phyloP scores from a whole-genome alignment of 495 filamentous ascomycete species.

The Pyrenopolyporus hunteri region DNA sequence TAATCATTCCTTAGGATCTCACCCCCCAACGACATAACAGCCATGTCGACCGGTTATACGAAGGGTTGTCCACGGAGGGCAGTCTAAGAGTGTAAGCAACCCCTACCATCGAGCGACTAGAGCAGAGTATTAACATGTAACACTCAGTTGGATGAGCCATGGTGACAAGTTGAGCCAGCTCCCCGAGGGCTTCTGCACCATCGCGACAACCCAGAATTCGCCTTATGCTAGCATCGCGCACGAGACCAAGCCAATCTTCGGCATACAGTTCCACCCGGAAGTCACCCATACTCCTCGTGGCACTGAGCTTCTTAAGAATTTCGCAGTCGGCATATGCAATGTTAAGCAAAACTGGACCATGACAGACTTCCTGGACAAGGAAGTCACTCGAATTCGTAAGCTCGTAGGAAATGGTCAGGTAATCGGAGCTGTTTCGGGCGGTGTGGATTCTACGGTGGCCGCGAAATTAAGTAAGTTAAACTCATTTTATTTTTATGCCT shows the following conservation, averaged over 20 bases:
- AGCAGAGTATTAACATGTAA: slow-evolving; percentile 29
- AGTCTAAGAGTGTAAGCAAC: slow-evolving; percentile 50
- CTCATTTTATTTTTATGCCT: neutral
- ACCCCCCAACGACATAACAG: slow-evolving; percentile 53
- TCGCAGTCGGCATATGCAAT: slow-evolving; percentile 78
- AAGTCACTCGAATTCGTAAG: slow-evolving; percentile 75
- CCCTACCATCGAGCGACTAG: neutral
- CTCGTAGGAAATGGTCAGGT: slow-evolving; percentile 86
- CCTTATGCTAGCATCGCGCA: slow-evolving; percentile 84
- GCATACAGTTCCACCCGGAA: slow-evolving; percentile 89
- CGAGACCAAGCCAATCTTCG: slow-evolving; percentile 68
- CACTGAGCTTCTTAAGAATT: slow-evolving; percentile 73
- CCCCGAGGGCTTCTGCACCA: slow-evolving; percentile 70
- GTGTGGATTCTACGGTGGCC: slow-evolving; percentile 91
- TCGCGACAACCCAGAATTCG: slow-evolving; percentile 77
- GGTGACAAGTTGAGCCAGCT: slow-evolving; percentile 79
- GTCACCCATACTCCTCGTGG: slow-evolving; percentile 74
- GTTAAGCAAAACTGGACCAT: slow-evolving; percentile 80
- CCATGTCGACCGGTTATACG: slow-evolving; percentile 76
- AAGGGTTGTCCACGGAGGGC: slow-evolving; percentile 61
- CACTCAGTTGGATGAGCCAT: slow-evolving; percentile 87
- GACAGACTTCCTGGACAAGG: slow-evolving; percentile 77
- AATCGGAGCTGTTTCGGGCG: slow-evolving; percentile 79
- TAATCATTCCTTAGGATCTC: slow-evolving; percentile 52
- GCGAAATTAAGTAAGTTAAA: slow-evolving; percentile 56